These are phyloP conservation scores for Solanum sitiens DNA, from an alignment of 257 asterid genomes.

Conservation along the genomic window DNA sequence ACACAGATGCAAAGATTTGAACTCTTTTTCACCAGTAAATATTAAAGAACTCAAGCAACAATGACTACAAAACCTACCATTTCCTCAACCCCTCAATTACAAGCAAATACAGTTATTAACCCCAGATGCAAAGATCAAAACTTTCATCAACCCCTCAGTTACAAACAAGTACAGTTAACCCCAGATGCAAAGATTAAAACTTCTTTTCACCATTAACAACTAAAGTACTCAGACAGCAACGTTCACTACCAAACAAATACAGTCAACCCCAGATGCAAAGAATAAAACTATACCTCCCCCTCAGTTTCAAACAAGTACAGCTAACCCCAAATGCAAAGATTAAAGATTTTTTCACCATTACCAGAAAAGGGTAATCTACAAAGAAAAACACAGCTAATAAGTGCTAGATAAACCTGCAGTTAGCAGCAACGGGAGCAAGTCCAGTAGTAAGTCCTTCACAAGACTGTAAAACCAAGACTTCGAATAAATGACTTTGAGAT, in stretches of 20 bases:
- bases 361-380: neutral
- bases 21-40: neutral
- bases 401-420: slow-evolving; percentile 36
- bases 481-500: slow-evolving; percentile 46
- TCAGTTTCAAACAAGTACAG: no score
- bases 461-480: slow-evolving; percentile 37
- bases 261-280: no score
- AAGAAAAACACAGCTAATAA: neutral
- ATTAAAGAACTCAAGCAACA: neutral
- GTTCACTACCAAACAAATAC: no score
- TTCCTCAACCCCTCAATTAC: neutral
- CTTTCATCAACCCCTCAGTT: neutral
- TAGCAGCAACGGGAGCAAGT: slow-evolving; percentile 54
- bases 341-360: no score
- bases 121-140: neutral
- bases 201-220: neutral
- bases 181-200: neutral
- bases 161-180: neutral
- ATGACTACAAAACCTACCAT: neutral
- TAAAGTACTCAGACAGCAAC: neutral
- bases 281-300: no score
- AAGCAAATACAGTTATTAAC: neutral
- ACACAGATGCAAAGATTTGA: neutral
- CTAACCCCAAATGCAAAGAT: no score
- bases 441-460: slow-evolving; percentile 62